These are phyloP conservation scores for Saccharomyces hybrid DNA, from an alignment of 1,139 yeast species.

Conservation along the genomic window DNA sequence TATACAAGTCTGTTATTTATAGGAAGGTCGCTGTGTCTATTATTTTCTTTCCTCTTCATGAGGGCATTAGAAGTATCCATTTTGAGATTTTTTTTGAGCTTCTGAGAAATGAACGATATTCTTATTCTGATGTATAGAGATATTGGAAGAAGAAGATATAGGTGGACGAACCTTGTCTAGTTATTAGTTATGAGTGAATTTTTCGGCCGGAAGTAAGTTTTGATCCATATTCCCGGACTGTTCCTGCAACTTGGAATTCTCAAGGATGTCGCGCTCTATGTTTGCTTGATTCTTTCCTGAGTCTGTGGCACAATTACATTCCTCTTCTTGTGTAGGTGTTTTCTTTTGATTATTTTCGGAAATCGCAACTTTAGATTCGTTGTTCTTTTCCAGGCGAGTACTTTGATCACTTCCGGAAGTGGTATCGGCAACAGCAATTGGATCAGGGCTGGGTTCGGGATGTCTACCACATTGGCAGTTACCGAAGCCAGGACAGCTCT, in stretches of 20 bases:
- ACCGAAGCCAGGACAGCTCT: conserved; percentile 25
- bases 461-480: conserved; percentile 27
- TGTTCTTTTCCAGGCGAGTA: background rate
- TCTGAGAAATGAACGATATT: background rate
- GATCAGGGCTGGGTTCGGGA: background rate
- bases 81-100: background rate
- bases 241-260: conserved; percentile 22
- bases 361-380: background rate
- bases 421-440: background rate
- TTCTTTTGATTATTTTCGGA: background rate
- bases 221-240: conserved; percentile 29
- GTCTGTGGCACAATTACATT: background rate
- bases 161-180: background rate
- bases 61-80: background rate
- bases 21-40: background rate
- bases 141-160: background rate
- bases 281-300: conserved; percentile 12
- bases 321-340: conserved; percentile 4
- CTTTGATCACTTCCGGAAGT: background rate
- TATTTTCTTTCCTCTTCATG: background rate
- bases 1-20: background rate
- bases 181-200: conserved; percentile 8
- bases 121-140: background rate
- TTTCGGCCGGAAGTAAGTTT: conserved; percentile 27
- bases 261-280: conserved; percentile 21